A percentile compares a stretch with the other conserved stretches of the same genome.
Evolutionary conservation across 106 monocot species (phyloP).

Genomic region (Phalaenopsis equestris): DNA sequence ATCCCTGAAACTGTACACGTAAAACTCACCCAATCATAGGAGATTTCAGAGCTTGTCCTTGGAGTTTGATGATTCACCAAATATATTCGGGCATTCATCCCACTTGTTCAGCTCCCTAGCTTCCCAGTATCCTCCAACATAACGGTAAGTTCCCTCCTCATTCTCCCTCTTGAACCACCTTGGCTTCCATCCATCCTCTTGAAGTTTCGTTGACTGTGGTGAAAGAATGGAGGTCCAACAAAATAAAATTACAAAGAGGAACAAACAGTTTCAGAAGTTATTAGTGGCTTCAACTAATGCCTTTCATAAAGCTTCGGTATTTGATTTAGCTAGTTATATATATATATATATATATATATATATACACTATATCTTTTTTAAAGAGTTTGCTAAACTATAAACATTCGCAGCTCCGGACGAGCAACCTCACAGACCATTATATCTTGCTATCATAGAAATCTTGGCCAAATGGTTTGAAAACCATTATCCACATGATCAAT

Average conservation of each 20-base stretch:
- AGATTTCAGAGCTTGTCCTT: not conserved
- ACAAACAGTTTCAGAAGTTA: no score
- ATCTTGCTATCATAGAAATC: no score
- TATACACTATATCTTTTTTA: no score
- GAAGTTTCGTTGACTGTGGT: slow-evolving; percentile 57
- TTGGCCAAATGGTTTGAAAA: no score
- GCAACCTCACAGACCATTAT: no score
- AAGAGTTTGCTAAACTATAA: no score
- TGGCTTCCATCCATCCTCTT: slow-evolving; percentile 71
- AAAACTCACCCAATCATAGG: not conserved
- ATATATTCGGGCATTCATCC: slow-evolving; percentile 57
- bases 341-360: no score
- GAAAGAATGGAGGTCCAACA: not conserved
- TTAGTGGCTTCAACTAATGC: no score
- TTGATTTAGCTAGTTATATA: no score
- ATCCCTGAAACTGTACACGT: not conserved
- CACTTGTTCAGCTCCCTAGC: slow-evolving; percentile 50
- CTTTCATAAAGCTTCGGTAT: no score
- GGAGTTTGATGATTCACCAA: slow-evolving; percentile 31
- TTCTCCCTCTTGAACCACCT: slow-evolving; percentile 44
- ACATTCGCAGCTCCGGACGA: no score
- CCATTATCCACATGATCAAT: no score
- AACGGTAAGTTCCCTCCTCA: slow-evolving; percentile 33
- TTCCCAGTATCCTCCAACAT: slow-evolving; percentile 76
- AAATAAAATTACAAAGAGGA: not conserved